Base-by-base conservation (phyloP, 108 stramenopile genomes). In the Fragilaria crotonensis region DNA sequence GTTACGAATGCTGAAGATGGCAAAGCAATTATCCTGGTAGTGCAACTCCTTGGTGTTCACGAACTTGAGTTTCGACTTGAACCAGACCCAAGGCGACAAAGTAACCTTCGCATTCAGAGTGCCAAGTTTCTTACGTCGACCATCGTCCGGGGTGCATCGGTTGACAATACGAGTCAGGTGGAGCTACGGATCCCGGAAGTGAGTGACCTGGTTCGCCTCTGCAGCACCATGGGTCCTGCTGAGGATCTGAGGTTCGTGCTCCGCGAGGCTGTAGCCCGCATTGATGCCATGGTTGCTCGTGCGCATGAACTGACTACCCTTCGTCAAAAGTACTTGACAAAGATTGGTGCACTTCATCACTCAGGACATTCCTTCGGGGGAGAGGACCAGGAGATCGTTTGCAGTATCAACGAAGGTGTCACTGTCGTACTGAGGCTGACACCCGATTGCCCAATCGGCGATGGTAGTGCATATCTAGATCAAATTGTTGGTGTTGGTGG, bases 401-500 rank as follows among this genome's bases (percentile, higher is more conserved):
- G 77, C 57, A 64, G 68, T 22, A 51, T 82, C 14, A 64, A 65
- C 41, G 65, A 76, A 27, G 77, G 69, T 14, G 70, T 82, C 21
- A 70, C 81, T 22, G 61, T 73, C 9, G 81, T 75, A 25, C 25
- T 82, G 25, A 51, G 75, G 1, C 52, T 82, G 1, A 59, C 67
- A 1, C 52, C 60, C 3, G 81, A 82, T 44, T 78, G 77, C 45
- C 77, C 81, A 0, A 41, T 82, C 0, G 48, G 67, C 21, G 47
- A 45, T 0, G 75, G 75, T 3, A 77, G 76, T 64, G 81, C 73
- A 0, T 73, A 70, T 41, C 70, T 78, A 57, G 33, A 44, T 30
- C 69, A 75, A 25, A 54, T 82, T 28, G 78, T 76, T 48, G 81
- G 81, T 11, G 57, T 78, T 22, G 80, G 80, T 32, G 81, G 77